Conservation (phyloP, 208 protist species). For the Trypanosoma platydactyli region DNA sequence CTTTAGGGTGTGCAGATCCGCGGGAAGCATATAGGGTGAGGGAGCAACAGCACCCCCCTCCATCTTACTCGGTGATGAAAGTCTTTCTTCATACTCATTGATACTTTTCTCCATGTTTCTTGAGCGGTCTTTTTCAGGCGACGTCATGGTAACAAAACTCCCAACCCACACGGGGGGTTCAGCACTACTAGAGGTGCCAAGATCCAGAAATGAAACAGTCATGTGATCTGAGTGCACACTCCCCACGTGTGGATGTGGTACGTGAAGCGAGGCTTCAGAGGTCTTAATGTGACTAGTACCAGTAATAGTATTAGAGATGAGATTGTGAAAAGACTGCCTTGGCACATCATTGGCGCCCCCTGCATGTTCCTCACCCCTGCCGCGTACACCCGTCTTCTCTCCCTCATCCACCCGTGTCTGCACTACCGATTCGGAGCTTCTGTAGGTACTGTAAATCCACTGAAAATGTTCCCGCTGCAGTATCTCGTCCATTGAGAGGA, state of each 20-base stretch:
- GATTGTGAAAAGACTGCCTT: too few species aligned
- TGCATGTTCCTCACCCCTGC: too few species aligned
- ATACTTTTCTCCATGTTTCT: background rate
- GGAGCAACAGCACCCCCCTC: background rate
- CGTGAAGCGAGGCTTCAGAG: too few species aligned
- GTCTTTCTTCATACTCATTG: background rate
- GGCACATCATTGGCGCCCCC: too few species aligned
- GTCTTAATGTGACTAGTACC: too few species aligned
- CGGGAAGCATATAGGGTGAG: conserved; percentile 1
- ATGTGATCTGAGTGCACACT: background rate
- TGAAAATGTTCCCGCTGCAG: conserved; percentile 27
- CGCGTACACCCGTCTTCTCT: too few species aligned
- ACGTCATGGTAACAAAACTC: background rate
- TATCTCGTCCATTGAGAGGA: conserved; percentile 24
- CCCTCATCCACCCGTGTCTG: too few species aligned
- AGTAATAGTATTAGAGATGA: too few species aligned
- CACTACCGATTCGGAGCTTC: background rate
- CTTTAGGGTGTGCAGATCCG: conserved; percentile 1
- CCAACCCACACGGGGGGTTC: background rate
- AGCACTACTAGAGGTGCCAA: background rate
- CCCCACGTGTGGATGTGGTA: too few species aligned
- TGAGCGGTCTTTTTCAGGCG: background rate
- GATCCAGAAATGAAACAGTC: background rate
- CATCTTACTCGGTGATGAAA: background rate
- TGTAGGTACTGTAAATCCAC: conserved; percentile 10